phyloP scores from a whole-genome alignment of 768 basidiomycete species.

The Psilocybe sp. region DNA sequence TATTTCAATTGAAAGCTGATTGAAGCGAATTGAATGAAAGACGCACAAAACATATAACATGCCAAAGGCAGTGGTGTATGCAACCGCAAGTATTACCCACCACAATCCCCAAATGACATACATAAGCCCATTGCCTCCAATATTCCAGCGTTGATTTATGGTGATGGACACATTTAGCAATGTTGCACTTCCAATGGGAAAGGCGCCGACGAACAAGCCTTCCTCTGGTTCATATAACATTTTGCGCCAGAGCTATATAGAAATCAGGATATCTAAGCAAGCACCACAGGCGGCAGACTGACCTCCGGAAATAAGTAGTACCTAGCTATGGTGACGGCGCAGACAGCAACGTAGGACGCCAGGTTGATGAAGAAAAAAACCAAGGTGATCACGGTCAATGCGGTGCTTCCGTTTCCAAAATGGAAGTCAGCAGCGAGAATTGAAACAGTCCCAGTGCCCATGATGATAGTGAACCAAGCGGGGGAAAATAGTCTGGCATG shows the following conservation, averaged over 20 bases:
- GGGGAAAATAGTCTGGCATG: slow-evolving; percentile 12
- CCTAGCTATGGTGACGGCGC: slow-evolving; percentile 38
- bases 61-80: slow-evolving; percentile 26
- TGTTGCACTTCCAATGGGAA: slow-evolving; percentile 57
- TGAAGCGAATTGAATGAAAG: slow-evolving; percentile 14
- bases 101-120: slow-evolving; percentile 60
- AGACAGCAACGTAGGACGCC: slow-evolving; percentile 46
- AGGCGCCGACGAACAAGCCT: slow-evolving; percentile 37
- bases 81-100: slow-evolving; percentile 60
- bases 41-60: slow-evolving; percentile 16
- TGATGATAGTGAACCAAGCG: slow-evolving; percentile 16
- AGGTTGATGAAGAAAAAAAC: slow-evolving; percentile 58
- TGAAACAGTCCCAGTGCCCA: slow-evolving; percentile 43
- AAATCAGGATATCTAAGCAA: slow-evolving; percentile 26
- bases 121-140: slow-evolving; percentile 49
- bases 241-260: slow-evolving; percentile 37
- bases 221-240: slow-evolving; percentile 43
- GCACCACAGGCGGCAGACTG: neutral
- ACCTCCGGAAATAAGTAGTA: slow-evolving; percentile 29
- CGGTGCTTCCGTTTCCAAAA: slow-evolving; percentile 36
- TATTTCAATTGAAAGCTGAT: slow-evolving; percentile 25
- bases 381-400: slow-evolving; percentile 33
- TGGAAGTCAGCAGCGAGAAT: slow-evolving; percentile 53
- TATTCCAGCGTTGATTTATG: slow-evolving; percentile 37
- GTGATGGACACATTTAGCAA: slow-evolving; percentile 47